Evolutionary conservation across 2,329 filamentous ascomycete species (phyloP), one percentile per base, ranked within the genome.

Genomic region (Pseudogymnoascus sp.): DNA sequence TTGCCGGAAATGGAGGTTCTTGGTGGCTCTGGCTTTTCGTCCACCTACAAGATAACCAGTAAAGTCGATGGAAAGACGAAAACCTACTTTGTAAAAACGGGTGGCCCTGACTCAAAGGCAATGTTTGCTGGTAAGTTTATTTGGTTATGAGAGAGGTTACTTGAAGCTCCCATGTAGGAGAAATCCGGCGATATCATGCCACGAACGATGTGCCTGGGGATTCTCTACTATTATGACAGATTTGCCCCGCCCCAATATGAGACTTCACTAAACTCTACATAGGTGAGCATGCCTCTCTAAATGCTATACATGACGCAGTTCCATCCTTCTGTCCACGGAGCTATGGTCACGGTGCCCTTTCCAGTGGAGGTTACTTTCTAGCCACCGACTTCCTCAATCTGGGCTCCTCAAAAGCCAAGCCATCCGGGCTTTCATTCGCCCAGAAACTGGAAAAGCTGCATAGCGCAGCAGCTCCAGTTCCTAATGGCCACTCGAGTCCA

Each of bases 221-320:
- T 13, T 19, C 10, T 11, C 10, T 57, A 19, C 6, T 6, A 7
- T 57, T 13, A 26, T 13, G n/a, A 3, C 26, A 13, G 26, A 17
- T 19, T 57, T 33, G 19, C 10, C 1, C 17, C n/a, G 21, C 15
- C 23, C 23, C 13, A 50, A 19, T 31, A 19, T 53, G 35, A 47
- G 19, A 23, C 15, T 78, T 9, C 67, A 69, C 61, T 72, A 76
- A 59, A 77, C 76, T 74, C 74, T 76, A 19, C 67, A 68, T 70
- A 84, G 90, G 93, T 65, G 93, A 97, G 76, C 88, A 91, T 72
- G 83, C 84, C 60, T 96, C 91, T 2, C 84, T 97, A 63, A 93
- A 92, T 71, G 90, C 91, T 62, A 90, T 97, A 68, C 83, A 91
- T 72, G 72, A 79, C 53, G 79, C 80, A 13, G 88, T 95, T 0